Conservation (phyloP, 352 stramenopile species). For the Phytopythium delawarense region DNA sequence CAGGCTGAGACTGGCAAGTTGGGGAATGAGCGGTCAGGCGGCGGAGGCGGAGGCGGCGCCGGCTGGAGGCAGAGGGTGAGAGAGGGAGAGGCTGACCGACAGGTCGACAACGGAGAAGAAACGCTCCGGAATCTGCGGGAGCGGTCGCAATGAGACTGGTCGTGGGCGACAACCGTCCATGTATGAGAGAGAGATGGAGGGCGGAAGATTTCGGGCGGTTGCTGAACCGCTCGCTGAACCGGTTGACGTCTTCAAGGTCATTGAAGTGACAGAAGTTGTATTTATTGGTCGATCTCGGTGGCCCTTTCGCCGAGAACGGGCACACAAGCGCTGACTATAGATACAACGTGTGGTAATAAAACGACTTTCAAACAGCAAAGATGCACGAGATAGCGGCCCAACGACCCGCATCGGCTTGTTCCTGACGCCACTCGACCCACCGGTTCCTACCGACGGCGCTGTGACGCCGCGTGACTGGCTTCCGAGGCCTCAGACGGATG, state of each 20-base stretch:
- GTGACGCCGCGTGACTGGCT: background rate
- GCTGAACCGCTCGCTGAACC: background rate
- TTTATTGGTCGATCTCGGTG: background rate
- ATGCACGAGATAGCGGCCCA: background rate
- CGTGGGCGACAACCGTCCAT: too few relatives aligned
- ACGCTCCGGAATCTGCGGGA: background rate
- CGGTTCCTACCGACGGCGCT: background rate
- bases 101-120: background rate
- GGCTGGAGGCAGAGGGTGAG: background rate
- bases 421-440: background rate
- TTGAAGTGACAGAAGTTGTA: background rate
- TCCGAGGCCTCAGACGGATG: background rate
- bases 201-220: background rate
- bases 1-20: slow-evolving; percentile 1
- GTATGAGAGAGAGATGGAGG: background rate
- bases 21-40: background rate
- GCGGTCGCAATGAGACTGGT: too few relatives aligned
- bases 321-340: background rate
- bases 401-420: background rate
- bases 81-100: background rate
- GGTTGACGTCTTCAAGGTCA: background rate
- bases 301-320: background rate
- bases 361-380: background rate
- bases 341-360: background rate
- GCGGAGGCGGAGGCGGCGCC: background rate